phyloP scores from a whole-genome alignment of 306 rosid species.

The Fragaria ananassa region DNA sequence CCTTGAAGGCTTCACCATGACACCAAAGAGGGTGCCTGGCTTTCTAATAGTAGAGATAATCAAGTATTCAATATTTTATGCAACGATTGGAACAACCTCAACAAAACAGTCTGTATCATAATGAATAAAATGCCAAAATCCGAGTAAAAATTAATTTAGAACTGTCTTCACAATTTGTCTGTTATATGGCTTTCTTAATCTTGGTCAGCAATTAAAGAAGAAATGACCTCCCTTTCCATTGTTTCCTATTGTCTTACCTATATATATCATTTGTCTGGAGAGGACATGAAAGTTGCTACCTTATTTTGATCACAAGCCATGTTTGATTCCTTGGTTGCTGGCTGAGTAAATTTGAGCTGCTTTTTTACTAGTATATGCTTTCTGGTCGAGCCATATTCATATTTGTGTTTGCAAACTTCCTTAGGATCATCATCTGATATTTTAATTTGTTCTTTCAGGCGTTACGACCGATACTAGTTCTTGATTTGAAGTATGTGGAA shows the following conservation, averaged over 20 bases:
- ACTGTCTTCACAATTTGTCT: not conserved
- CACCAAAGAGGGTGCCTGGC: too few species aligned
- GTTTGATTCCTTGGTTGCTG: not conserved
- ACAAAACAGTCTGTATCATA: not conserved
- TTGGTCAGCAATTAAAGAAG: not conserved
- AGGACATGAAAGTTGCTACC: not conserved
- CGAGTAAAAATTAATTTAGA: not conserved
- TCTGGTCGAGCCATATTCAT: not conserved
- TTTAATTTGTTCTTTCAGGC: constrained; percentile 48
- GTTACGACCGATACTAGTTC: constrained; percentile 67
- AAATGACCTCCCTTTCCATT: not conserved
- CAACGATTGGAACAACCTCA: not conserved
- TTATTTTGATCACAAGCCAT: not conserved
- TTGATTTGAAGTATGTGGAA: constrained; percentile 24
- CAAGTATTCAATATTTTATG: not conserved
- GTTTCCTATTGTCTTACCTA: not conserved
- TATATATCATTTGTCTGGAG: not conserved
- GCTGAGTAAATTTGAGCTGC: not conserved
- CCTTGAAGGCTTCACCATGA: too few species aligned
- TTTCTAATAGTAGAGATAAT: not conserved
- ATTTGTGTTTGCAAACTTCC: not conserved
- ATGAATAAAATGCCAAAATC: not conserved
- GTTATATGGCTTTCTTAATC: not conserved
- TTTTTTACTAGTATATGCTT: not conserved
- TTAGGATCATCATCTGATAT: constrained; percentile 11